phyloP scores from a whole-genome alignment of 1,284 basidiomycete species.

The Boletus calvinii region DNA sequence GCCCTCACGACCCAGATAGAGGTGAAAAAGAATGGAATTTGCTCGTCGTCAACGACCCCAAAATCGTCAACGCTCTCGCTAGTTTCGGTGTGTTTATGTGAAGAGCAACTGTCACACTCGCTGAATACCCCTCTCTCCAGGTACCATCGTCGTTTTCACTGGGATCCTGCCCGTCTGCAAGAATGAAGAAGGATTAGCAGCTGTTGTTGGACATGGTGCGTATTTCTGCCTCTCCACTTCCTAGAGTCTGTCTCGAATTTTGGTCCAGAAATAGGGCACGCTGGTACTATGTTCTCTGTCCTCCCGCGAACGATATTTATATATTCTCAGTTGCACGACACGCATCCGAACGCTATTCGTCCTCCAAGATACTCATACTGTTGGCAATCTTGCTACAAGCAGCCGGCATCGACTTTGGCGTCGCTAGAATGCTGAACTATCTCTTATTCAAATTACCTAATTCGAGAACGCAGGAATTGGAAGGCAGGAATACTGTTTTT shows the following conservation, averaged over 20 bases:
- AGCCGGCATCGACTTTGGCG: conserved; percentile 55
- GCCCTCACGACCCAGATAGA: conserved; percentile 28
- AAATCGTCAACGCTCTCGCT: conserved; percentile 80
- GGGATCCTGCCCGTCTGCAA: conserved; percentile 82
- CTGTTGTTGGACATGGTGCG: conserved; percentile 83
- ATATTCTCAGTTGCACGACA: conserved; percentile 67
- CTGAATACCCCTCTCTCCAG: conserved; percentile 28
- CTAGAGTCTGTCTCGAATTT: neutral
- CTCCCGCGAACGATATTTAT: conserved; percentile 4
- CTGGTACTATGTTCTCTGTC: conserved; percentile 44
- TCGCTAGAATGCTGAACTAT: conserved; percentile 46
- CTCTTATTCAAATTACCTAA: conserved; percentile 79
- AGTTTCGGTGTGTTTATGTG: conserved; percentile 56
- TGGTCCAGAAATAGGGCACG: conserved; percentile 79
- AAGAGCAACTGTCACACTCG: neutral
- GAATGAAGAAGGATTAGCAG: conserved; percentile 83
- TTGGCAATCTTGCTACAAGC: conserved; percentile 51
- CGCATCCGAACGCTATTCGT: conserved; percentile 66
- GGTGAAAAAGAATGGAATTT: conserved; percentile 65
- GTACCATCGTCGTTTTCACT: conserved; percentile 85
- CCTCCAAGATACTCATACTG: conserved; percentile 52
- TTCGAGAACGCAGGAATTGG: conserved; percentile 77
- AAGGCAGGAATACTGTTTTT: conserved; percentile 53
- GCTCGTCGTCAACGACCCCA: conserved; percentile 76
- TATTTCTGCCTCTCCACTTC: conserved; percentile 6